Base-by-base conservation (phyloP, 331 rosid species). In the Pyracantha coccinea region DNA sequence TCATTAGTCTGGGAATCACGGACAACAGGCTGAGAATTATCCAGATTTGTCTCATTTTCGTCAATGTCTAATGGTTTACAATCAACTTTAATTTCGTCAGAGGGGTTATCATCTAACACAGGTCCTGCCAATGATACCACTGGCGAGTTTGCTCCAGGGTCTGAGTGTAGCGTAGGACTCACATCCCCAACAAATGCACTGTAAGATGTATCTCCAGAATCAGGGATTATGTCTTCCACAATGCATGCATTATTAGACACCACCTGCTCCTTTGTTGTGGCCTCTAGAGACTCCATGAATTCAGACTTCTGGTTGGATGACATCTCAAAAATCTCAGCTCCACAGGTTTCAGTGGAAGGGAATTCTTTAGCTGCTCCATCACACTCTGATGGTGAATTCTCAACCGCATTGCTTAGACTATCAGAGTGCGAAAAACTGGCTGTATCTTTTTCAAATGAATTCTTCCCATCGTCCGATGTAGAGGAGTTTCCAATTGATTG, bases 401-500 rank as follows among this genome's bases (percentile, higher is more conserved):
- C 93, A 77, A 75, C 84, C 67, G 71, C 65, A 28, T 83, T 78
- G 79, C 85, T 81, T 72, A 59, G 76, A 33, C 84, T 74, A 67
- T 86, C 90, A 85, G 89, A 77, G 76, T 80, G 83, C 1, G 84
- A 75, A 74, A 79, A 79, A 87, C 80, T 60, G 14, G 92, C 83
- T 73, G 79, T 78, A 61, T 83, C 84, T 77, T 83, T 89, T 83
- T 74, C 79, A 74, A 72, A 79, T 19, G 84, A 83, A 83, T 78
- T 77, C 77, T 80, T 85, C 66, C 88, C 87, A 16, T 82, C 82
- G 73, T 96, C 94, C 13, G 98, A 86, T 64, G 71, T 74, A 55
- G 86, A 86, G 69, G 87, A 86, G 79, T 87, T 85, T 70, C 83
- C 86, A 65, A 77, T 62, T 57, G 89, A 89, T 68, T 75, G 93